phyloP scores from a whole-genome alignment of 495 filamentous ascomycete genomes.

The Lasiosphaeria ovina region DNA sequence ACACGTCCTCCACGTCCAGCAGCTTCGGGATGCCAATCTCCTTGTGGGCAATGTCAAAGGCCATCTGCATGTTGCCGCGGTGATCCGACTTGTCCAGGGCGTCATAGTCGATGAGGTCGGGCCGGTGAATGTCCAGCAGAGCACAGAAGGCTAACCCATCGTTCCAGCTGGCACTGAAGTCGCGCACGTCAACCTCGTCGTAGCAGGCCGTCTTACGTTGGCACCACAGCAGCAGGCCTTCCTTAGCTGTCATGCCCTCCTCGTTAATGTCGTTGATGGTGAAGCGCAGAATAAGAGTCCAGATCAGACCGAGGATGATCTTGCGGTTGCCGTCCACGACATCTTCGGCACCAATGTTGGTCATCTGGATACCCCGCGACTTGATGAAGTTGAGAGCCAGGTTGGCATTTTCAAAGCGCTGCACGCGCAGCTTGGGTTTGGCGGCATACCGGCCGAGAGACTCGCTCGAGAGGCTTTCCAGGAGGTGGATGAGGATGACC shows the following conservation, averaged over 20 bases:
- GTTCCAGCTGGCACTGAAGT: constrained; percentile 96
- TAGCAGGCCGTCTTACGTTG: constrained; percentile 98
- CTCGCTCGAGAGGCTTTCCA: constrained; percentile 90
- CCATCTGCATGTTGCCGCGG: constrained; percentile 93
- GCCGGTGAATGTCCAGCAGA: constrained; percentile 92
- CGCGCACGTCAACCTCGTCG: constrained; percentile 88
- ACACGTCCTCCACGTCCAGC: constrained; percentile 96
- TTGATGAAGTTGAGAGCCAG: constrained; percentile 91
- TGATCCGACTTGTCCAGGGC: constrained; percentile 91
- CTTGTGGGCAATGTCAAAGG: constrained; percentile 91
- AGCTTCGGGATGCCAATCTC: constrained; percentile 97
- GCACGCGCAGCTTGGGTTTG: constrained; percentile 91
- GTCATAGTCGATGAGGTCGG: constrained; percentile 96
- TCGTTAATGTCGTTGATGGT: constrained; percentile 98
- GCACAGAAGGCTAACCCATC: constrained; percentile 96
- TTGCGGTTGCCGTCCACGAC: constrained; percentile 97
- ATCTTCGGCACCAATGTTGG: constrained; percentile 97
- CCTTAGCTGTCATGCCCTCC: constrained; percentile 97
- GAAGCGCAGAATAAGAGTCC: constrained; percentile 95
- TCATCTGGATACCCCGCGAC: constrained; percentile 88
- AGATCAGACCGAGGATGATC: constrained; percentile 94
- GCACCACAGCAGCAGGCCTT: constrained; percentile 93
- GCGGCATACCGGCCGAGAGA: constrained; percentile 95
- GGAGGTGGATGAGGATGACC: constrained; percentile 92
- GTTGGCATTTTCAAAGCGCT: constrained; percentile 98